phyloP scores from a whole-genome alignment of 192 early-diverging fungal genomes.

The Mycoemilia scoparia region DNA sequence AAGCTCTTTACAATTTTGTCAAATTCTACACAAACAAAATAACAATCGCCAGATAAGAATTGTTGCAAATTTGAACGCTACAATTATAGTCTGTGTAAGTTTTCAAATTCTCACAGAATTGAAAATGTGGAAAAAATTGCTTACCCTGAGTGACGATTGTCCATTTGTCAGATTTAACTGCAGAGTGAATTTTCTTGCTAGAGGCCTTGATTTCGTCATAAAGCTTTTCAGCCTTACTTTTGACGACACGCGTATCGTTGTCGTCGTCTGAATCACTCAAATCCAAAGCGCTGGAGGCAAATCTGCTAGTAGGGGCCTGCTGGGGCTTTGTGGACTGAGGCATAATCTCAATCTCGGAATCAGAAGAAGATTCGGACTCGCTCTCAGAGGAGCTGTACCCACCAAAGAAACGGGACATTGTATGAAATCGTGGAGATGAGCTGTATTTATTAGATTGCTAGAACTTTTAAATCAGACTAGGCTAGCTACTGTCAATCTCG shows the following conservation, averaged over 20 bases:
- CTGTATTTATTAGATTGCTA: too few relatives aligned
- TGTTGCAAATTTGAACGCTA: not conserved
- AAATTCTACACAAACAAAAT: slow-evolving; percentile 43
- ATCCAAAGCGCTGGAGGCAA: slow-evolving; percentile 24
- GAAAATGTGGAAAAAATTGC: not conserved
- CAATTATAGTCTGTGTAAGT: slow-evolving; percentile 6
- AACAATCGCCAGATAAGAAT: slow-evolving; percentile 1
- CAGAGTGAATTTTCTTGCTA: slow-evolving; percentile 48
- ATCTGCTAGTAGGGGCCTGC: slow-evolving; percentile 12
- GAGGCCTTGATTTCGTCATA: slow-evolving; percentile 59
- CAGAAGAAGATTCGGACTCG: slow-evolving; percentile 40
- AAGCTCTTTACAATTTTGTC: slow-evolving; percentile 37
- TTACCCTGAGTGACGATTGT: slow-evolving; percentile 56
- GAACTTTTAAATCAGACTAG: too few relatives aligned
- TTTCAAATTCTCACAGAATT: not conserved
- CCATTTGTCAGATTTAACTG: slow-evolving; percentile 81
- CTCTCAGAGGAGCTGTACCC: slow-evolving; percentile 39
- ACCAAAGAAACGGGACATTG: slow-evolving; percentile 81
- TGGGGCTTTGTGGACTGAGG: slow-evolving; percentile 15
- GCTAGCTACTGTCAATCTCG: too few relatives aligned
- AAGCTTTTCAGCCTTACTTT: slow-evolving; percentile 63
- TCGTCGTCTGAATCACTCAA: slow-evolving; percentile 46
- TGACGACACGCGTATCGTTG: slow-evolving; percentile 54
- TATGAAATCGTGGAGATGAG: too few relatives aligned
- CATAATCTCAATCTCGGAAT: too few relatives aligned